Base-by-base conservation (phyloP, 2,329 filamentous ascomycete species). In the Akanthomyces dipterigenus region DNA sequence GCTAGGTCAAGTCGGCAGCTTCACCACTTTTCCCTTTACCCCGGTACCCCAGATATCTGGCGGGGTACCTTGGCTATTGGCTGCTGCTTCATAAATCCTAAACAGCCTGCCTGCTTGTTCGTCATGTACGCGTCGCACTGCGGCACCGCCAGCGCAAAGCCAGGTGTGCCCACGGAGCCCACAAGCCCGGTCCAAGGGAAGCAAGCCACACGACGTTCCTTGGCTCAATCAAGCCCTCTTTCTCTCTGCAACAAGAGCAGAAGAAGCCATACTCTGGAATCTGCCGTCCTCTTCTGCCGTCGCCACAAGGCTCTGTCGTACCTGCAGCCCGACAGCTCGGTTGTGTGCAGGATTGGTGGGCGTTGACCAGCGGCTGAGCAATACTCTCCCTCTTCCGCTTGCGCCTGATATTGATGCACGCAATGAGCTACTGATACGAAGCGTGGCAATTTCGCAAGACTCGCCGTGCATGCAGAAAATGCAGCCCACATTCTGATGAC, bases 351-450 rank as follows among this genome's bases (percentile, higher is more conserved):
- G 22, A 28, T 26, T 26, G 11, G 45, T 26, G 12, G 45, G 22
- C 7, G 12, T 14, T 20, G 24, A 12, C 45, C 22, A 46, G 24
- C 18, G 28, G 36, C 5, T 28, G 12, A 14, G 18, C 9, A 7
- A 9, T 26, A 16, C 18, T 28, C 8, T 26, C 16, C 36, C 18
- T 28, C 16, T 16, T 5, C n/a, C n/a, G 5, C 5, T 46, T 14
- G 38, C 64, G 66, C 18, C 60, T 56, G 48, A 46, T 56, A 57
- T 68, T 67, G 57, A 61, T 53, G 20, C 58, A 49, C 40, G 45
- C 65, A 46, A 26, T 60, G 65, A 49, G 53, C 62, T 55, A 9
- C 24, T 3, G 2, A 28, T 48, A 9, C 24, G 22, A 3, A 28
- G 22, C 28, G 12, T 28, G 45, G 18, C 45, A 22, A 24, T 18